Base-by-base conservation (phyloP, 495 filamentous ascomycete species). In the Sordaria brevicollis region DNA sequence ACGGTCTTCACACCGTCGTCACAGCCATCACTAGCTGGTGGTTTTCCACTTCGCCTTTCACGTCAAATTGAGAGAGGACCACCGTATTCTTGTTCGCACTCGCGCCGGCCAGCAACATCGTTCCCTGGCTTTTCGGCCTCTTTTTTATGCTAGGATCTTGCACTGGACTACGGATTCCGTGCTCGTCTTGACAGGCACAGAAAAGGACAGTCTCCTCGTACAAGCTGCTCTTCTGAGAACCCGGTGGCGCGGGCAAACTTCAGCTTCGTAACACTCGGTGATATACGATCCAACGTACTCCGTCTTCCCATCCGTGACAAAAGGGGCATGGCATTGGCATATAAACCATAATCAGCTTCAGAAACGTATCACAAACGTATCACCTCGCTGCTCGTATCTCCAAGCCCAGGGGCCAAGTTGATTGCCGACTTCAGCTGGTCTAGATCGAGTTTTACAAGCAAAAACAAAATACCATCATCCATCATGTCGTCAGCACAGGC, bases 401-500 rank as follows among this genome's bases (percentile, higher is more conserved):
- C 72, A 66, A 37, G 49, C 49, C 25, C 25, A 62, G 17, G 21
- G 49, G 49, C 49, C 49, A 62, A 31, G 49, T 31, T 62, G 49
- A 72, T 76, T 72, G 69, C 69, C 71, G 35, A 69, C 37, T 36
- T 54, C 65, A 35, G 41, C 69, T 67, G 38, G 62, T 31, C 73
- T 57, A 31, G 49, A 31, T 57, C 49, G 49, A 31, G 25, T 57
- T 71, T 69, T 65, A 13, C 37, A 15, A 36, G 35, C 67, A 66
- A 41, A 65, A 31, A 17, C n/a, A n/a, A n/a, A n/a, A n/a, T n/a
- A n/a, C n/a, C n/a, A n/a, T n/a, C 70, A 73, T 70, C 72, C 80
- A 77, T 67, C 83, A 93, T 94, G 91, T 89, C 91, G 69, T 88
- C 92, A 25, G 25, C 49, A 31, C 49, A 57, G 49, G 49, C 49